Base-by-base conservation (phyloP, 2,329 filamentous ascomycete species). In the Apiospora malaysiana region DNA sequence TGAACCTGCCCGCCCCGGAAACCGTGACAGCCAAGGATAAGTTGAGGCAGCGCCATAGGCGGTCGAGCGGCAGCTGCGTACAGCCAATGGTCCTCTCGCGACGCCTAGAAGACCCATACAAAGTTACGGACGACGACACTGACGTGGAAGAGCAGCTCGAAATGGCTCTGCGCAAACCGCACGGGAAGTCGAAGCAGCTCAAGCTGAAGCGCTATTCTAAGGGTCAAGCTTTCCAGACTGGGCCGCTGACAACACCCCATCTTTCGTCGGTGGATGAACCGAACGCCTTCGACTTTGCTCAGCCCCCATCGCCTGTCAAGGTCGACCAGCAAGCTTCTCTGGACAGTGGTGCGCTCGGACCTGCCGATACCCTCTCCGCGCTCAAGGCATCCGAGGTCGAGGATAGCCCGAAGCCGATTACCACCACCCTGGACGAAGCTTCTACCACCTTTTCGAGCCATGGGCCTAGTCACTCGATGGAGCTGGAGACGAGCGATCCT, bases 51-150 rank as follows among this genome's bases (percentile, higher is more conserved):
- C 80, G 82, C 9, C 80, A 84, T 69, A 83, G 87, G 4, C 82
- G 87, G 27, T 86, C 84, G 1, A 89, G 87, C 0, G 86, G 83
- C 5, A 84, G 86, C 56, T 88, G 83, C 72, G 75, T 89, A 0
- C 81, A 83, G 47, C 37, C 42, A 16, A 68, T 72, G 12, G 71
- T 82, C 9, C 79, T 80, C 0, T 77, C 80, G 23, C 81, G 81
- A 27, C 77, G 78, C 23, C 70, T 82, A 14, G 72, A 81, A 4
- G 75, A 78, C 68, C 83, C 85, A 16, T 78, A 80, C 21, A 81
- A 77, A 3, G 73, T 85, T 5, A 85, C 83, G 5, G 83, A 85
- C 63, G 82, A 84, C 0, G 83, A 85, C 18, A 83, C 83, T 0
- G 83, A 83, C 21, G 81, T 83, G 47, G 83, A 85, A 49, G 84